Conservation (phyloP, 2,329 filamentous ascomycete species). For the Harringtonia lauricola region DNA sequence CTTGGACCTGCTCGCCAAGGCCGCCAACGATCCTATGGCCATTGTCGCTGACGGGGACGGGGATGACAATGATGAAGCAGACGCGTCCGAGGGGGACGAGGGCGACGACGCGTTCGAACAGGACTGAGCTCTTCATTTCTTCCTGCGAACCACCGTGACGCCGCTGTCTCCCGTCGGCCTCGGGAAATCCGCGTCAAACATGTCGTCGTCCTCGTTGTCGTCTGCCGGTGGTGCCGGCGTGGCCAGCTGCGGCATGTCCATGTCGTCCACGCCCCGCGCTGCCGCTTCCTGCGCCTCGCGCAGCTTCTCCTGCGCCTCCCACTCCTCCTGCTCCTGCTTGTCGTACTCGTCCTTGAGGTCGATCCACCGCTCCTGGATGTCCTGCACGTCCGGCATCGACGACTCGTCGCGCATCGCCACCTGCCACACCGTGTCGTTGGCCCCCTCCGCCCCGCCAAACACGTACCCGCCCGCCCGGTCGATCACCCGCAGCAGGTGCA, state of each 20-base stretch:
- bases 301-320: constrained; percentile 61
- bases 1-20: constrained; percentile 18
- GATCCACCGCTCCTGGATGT: constrained; percentile 94
- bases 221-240: constrained; percentile 19
- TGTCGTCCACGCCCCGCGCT: constrained; percentile 21
- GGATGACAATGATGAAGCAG: constrained; percentile 33
- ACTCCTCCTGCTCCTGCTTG: constrained; percentile 60
- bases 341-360: constrained; percentile 85
- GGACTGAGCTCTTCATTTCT: constrained; percentile 25
- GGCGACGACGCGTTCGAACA: constrained; percentile 8
- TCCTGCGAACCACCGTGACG: constrained; percentile 61
- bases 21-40: constrained; percentile 25
- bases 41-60: constrained; percentile 36
- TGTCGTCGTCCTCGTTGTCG: constrained; percentile 31
- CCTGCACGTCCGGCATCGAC: constrained; percentile 66
- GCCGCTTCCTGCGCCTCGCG: constrained; percentile 16
- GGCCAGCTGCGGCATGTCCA: constrained; percentile 19
- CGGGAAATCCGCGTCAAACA: constrained; percentile 10
- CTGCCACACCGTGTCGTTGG: constrained; percentile 96
- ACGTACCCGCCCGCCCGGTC: constrained; percentile 89
- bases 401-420: constrained; percentile 76
- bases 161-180: constrained; percentile 33
- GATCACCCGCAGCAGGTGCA: constrained; percentile 77
- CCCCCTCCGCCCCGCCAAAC: constrained; percentile 81
- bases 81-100: constrained; percentile 12